Evolutionary conservation across 148 eudicot species (phyloP), one percentile per base, ranked within the genome.

Genomic region (Vaccinium macrocarpon): DNA sequence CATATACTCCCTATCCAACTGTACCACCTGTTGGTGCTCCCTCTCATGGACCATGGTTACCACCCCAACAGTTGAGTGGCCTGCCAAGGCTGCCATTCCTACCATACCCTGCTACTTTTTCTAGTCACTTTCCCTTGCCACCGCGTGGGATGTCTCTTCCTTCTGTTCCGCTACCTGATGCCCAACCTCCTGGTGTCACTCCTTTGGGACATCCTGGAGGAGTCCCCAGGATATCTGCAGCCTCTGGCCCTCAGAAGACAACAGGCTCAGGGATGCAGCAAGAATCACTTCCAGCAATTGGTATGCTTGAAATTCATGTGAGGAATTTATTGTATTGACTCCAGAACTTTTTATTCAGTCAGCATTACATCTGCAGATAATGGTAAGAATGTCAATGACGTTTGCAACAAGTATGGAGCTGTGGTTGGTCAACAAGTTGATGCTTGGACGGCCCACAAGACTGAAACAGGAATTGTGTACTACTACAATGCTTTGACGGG

Each of bases 381-480:
- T 72, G 77, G 72, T 62, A 90, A 91, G 74, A 90, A 84, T 83
- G 86, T 71, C 72, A 89, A 72, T 87, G 83, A 68, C 86, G 86
- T 78, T 79, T 88, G 88, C 76, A 78, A 72, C 72, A 88, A 86
- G 64, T 86, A 84, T 64, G 89, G 80, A 62, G 59, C 84, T 85
- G 84, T 83, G 27, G 61, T 81, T 42, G 87, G 80, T 83, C 90
- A 94, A 29, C 91, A 89, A 57, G 55, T 84, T 2, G 95, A 97
- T 82, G 92, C 93, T 27, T 97, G 99, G 99, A 94, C 98, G 68
- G 98, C 98, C 32, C 99, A 97, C 87, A 89, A 93, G 87, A 94
- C 94, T 90, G 98, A 92, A 86, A 71, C 91, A 42, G 99, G 99
- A 84, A 88, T 87, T 81, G 88, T 95, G 38, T 97, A 97, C 91